Evolutionary conservation across 2,329 filamentous ascomycete genomes (phyloP), one percentile per base, ranked within the genome.

Genomic region (Shiraia sp.): DNA sequence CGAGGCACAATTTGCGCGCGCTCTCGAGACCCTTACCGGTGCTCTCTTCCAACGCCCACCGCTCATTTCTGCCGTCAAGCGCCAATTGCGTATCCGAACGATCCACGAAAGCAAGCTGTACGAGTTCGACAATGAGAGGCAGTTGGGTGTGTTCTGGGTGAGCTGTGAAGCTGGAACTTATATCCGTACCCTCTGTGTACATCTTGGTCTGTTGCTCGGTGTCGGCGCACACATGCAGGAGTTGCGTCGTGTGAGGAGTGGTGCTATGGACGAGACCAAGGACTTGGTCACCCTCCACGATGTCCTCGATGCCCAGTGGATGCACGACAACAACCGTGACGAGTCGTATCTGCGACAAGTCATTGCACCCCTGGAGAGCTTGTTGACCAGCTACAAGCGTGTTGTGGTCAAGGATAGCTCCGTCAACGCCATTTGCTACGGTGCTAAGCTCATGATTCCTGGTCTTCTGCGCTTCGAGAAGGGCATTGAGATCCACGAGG

Each of bases 201-300:
- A 97, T 75, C 73, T 99, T 59, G 88, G 89, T 72, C 74, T 87
- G 46, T 66, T 87, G 45, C 75, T 86, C 23, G 83, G 92, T 69
- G 90, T 96, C 44, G 92, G 92, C 58, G 93, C 89, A 38, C 90
- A 97, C 77, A 97, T 97, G 92, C 92, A 97, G 78, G 92, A 97
- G 78, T 85, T 97, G 59, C 84, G 92, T 61, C 86, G 92, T 81
- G 92, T 97, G 36, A 83, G 92, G 68, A 90, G 85, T 74, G 92
- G 92, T 76, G 91, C 92, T 47, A 96, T 96, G 90, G 87, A 90
- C 68, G 92, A 97, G 81, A 80, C 83, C 53, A 85, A 89, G 68
- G 85, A 86, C 56, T 83, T 96, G 73, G 91, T 96, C 40, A 97
- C 93, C 19, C 80, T 99, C 27, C 93, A 99, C 74, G 90, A 95